Conservation (phyloP, 495 filamentous ascomycete genomes). For the Podospora pseudoanserina region DNA sequence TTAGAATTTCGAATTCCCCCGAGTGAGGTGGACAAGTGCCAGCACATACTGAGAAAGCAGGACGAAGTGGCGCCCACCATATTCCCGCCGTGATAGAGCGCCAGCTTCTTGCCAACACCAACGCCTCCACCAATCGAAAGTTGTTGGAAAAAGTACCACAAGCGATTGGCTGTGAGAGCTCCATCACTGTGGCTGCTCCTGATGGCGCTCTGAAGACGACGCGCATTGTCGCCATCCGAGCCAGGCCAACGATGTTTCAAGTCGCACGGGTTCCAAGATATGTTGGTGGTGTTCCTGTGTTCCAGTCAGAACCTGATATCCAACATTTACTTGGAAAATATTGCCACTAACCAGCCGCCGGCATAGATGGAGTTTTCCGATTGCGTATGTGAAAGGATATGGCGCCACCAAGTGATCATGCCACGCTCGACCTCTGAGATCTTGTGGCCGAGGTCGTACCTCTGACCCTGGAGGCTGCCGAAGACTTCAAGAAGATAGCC, state of each 20-base stretch:
- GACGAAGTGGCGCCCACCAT: conserved; percentile 28
- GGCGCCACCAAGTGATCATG: conserved; percentile 9
- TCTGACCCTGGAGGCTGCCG: background rate
- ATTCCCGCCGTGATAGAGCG: conserved; percentile 26
- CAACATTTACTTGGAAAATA: background rate
- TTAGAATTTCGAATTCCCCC: no score
- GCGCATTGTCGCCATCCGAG: conserved; percentile 20
- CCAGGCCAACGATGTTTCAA: conserved; percentile 17
- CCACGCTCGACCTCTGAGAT: conserved; percentile 14
- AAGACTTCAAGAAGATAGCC: conserved; percentile 8
- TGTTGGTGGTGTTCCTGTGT: conserved; percentile 6
- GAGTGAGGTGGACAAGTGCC: no score
- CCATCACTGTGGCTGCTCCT: background rate
- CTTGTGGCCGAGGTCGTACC: background rate
- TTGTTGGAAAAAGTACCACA: background rate
- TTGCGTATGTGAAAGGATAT: conserved; percentile 2
- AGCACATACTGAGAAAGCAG: conserved; percentile 8
- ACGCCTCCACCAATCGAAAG: background rate
- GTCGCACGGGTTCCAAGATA: conserved; percentile 8
- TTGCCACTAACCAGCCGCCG: conserved; percentile 10
- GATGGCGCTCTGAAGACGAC: conserved; percentile 10
- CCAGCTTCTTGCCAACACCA: conserved; percentile 7
- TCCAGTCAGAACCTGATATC: background rate
- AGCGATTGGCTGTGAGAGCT: background rate
- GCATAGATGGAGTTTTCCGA: conserved; percentile 6